Base-by-base conservation (phyloP, 345 rosid genomes). In the Odontarrhena argentea region DNA sequence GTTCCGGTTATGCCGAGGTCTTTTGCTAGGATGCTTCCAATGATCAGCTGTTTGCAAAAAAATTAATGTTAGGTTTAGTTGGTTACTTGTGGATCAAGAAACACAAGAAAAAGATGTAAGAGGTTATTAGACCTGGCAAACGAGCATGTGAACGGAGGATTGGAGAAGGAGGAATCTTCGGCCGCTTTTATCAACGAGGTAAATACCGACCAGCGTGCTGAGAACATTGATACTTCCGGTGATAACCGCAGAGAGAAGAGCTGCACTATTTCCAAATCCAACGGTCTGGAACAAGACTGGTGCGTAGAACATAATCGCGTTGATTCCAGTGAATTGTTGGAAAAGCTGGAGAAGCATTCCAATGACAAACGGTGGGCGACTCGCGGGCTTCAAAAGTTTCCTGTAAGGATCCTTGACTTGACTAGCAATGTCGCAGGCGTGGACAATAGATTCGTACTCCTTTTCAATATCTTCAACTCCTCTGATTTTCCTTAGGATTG, bases 231-330 rank as follows among this genome's bases (percentile, higher is more conserved):
- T 80, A 0, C 68, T 45, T 4, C 88, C 92, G 0, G 88, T 83
- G 59, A 86, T 59, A 13, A 89, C 88, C 4, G 96, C 60, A 0
- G 92, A 88, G 56, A 80, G 84, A 65, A 86, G 74, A 1, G 96
- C 63, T 0, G 92, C 85, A 7, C 80, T 72, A 28, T 10, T 83
- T 24, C 84, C 84, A 40, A 86, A 88, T 1, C 92, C 96, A 51
- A 86, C 76, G 0, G 88, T 88, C 53, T 86, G 85, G 75, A 88
- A 88, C 36, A 88, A 55, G n/a, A 84, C 83, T 0, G 91, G 96
- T 4, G 92, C 79, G 0, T 86, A 76, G 44, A 82, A 82, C 61
- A 89, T 76, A 0, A 76, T 8, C 2, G 87, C 86, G 50, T 85
- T 87, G 63, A 86, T 89, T 41, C 91, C 83, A 1, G 89, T 86